Base-by-base conservation (phyloP, 495 filamentous ascomycete species). In the Penicillium silybi region DNA sequence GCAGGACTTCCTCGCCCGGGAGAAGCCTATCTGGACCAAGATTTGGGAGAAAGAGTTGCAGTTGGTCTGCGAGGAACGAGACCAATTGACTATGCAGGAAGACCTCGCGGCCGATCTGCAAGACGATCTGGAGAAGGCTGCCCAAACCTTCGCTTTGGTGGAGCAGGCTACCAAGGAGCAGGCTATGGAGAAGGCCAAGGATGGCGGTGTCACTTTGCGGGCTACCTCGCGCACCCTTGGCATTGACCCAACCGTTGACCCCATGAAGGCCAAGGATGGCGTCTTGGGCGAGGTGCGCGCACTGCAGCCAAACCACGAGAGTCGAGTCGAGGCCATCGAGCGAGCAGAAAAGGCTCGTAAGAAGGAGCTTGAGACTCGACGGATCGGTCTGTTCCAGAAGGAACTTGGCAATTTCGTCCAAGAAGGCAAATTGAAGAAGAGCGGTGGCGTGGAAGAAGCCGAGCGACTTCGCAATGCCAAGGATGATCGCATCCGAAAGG, bases 21-120 rank as follows among this genome's bases (percentile, higher is more conserved):
- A 99, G 79, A 95, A 95, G 69, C 93, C 93, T 0, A 73, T 96
- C 41, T 99, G 93, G 90, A 95, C 88, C 20, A 96, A 96, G 78
- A 93, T 97, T 52, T 97, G 95, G 93, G 91, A 97, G 79, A 88
- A 90, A 69, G 91, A 97, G 61, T 75, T 99, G 41, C 85, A 96
- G 67, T 79, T 90, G 42, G 93, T 99, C 13, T 97, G 92, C 71
- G 89, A 92, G 56, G 95, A 96, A 55, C 85, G 91, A 59, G 92
- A 97, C 62, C 84, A 95, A 61, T 80, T 97, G 46, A 93, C 89
- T 16, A 85, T 96, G 75, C 89, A 95, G 70, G 93, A 99, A 68
- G 93, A 96, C 38, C 80, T 97, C 19, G 87, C 88, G 50, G 83
- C 90, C 9, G 93, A 99, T 72, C 70, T 99, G 41, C 83, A 95